A percentile compares a stretch with the other conserved stretches of the same genome.
phyloP scores from a whole-genome alignment of 768 basidiomycete species.

The Pleurotus ostreatus region DNA sequence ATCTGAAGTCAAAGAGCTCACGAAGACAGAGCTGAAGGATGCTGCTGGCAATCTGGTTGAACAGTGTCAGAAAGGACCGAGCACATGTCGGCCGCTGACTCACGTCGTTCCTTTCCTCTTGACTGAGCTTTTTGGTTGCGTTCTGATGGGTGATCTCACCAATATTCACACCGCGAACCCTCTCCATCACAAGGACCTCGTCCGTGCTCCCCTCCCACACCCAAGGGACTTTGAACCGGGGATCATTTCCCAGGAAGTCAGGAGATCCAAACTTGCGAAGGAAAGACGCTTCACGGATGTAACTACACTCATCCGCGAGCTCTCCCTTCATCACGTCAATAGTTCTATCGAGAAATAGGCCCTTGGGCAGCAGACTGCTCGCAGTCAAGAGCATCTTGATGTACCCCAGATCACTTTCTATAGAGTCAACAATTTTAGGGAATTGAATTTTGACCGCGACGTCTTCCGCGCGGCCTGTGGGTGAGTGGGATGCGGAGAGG shows the following conservation, averaged over 20 bases:
- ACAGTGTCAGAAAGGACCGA: background rate
- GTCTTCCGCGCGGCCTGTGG: slow-evolving; percentile 45
- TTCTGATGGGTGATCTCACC: slow-evolving; percentile 44
- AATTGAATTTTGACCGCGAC: slow-evolving; percentile 93
- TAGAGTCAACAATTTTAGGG: slow-evolving; percentile 84
- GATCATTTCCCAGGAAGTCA: slow-evolving; percentile 48
- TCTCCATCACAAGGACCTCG: slow-evolving; percentile 87
- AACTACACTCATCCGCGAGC: slow-evolving; percentile 90
- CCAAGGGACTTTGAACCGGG: slow-evolving; percentile 80
- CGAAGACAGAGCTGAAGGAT: slow-evolving; percentile 83
- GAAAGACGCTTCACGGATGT: slow-evolving; percentile 76
- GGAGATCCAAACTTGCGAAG: slow-evolving; percentile 54
- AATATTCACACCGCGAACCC: slow-evolving; percentile 75
- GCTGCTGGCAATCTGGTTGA: slow-evolving; percentile 69
- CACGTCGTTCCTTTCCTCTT: slow-evolving; percentile 73
- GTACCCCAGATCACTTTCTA: slow-evolving; percentile 84
- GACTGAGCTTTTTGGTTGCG: slow-evolving; percentile 47
- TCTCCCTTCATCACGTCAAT: slow-evolving; percentile 87
- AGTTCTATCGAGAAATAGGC: slow-evolving; percentile 87
- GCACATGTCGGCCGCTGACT: slow-evolving; percentile 7
- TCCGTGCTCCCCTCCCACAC: slow-evolving; percentile 80
- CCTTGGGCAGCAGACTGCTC: slow-evolving; percentile 78
- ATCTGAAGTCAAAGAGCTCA: slow-evolving; percentile 85
- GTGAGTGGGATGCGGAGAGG: slow-evolving; percentile 4
- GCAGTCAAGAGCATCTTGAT: slow-evolving; percentile 79